Percentiles rank a stretch among this genome's conserved stretches.
phyloP scores from a whole-genome alignment of 768 basidiomycete genomes.

The Gloeostereum incarnatum region DNA sequence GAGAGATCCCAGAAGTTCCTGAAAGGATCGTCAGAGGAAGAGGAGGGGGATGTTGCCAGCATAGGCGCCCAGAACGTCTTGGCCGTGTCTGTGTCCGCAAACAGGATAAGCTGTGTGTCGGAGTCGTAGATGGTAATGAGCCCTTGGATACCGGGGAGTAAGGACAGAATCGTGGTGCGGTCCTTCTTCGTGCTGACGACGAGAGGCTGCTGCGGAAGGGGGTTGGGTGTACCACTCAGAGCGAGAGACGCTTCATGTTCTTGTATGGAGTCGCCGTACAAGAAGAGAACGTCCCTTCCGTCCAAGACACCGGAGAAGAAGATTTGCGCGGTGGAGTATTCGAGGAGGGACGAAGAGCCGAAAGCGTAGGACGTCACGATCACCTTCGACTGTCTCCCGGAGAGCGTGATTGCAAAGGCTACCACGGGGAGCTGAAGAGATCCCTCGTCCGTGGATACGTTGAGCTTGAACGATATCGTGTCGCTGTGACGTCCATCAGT shows the following conservation, averaged over 20 bases:
- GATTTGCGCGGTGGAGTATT: conserved; percentile 47
- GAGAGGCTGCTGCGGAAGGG: not conserved
- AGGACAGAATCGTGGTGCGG: not conserved
- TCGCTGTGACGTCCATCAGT: conserved; percentile 4
- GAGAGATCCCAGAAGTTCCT: conserved; percentile 37
- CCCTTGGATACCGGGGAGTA: conserved; percentile 14
- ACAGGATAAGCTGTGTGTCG: conserved; percentile 28
- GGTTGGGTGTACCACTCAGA: not conserved
- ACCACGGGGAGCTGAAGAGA: conserved; percentile 47
- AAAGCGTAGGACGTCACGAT: conserved; percentile 51
- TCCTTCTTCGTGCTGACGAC: not conserved
- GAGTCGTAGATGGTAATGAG: conserved; percentile 38
- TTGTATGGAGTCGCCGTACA: conserved; percentile 26
- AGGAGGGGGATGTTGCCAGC: conserved; percentile 20
- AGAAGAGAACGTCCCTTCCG: conserved; percentile 28
- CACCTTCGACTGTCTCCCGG: conserved; percentile 69
- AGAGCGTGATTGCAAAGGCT: conserved; percentile 42
- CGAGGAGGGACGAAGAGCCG: conserved; percentile 29
- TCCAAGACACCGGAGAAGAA: conserved; percentile 35
- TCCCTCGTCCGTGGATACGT: conserved; percentile 45
- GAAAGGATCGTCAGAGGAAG: conserved; percentile 14
- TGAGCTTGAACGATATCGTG: conserved; percentile 39
- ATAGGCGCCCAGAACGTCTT: conserved; percentile 43
- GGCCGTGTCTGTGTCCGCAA: conserved; percentile 36
- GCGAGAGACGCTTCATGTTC: conserved; percentile 26